phyloP scores from a whole-genome alignment of 352 stramenopile species.

The Pythium coloratum region DNA sequence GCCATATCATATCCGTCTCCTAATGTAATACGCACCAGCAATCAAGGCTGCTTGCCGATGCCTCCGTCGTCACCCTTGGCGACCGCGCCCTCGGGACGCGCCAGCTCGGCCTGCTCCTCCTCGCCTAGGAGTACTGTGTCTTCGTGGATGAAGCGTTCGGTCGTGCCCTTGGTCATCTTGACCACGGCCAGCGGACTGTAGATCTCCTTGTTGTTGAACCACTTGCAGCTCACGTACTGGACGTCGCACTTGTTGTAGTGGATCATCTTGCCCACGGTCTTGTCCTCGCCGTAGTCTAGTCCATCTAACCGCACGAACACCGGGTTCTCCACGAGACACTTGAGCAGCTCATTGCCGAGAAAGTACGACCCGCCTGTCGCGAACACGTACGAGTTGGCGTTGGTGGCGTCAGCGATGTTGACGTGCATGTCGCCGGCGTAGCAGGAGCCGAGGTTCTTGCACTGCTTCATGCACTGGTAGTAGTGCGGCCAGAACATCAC shows the following conservation, averaged over 20 bases:
- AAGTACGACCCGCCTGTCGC: slow-evolving; percentile 78
- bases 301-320: slow-evolving; percentile 64
- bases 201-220: slow-evolving; percentile 84
- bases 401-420: slow-evolving; percentile 59
- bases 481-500: slow-evolving; percentile 81
- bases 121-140: slow-evolving; percentile 59
- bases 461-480: slow-evolving; percentile 74
- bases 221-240: slow-evolving; percentile 85
- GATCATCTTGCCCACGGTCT: slow-evolving; percentile 83
- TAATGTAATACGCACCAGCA: not conserved
- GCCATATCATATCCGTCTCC: not conserved
- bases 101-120: slow-evolving; percentile 32
- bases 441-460: slow-evolving; percentile 60
- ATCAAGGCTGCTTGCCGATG: slow-evolving; percentile 12
- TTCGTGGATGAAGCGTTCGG: slow-evolving; percentile 50
- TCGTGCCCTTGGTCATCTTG: slow-evolving; percentile 62
- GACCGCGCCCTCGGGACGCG: slow-evolving; percentile 2
- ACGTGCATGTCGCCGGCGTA: slow-evolving; percentile 84
- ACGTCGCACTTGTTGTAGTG: slow-evolving; percentile 77
- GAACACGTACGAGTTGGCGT: slow-evolving; percentile 81
- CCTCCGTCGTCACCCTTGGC: slow-evolving; percentile 12
- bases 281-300: slow-evolving; percentile 76
- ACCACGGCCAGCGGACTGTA: slow-evolving; percentile 67
- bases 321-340: slow-evolving; percentile 62
- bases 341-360: slow-evolving; percentile 61